Conservation (phyloP, 768 basidiomycete species). For the Boletus reticulatus region DNA sequence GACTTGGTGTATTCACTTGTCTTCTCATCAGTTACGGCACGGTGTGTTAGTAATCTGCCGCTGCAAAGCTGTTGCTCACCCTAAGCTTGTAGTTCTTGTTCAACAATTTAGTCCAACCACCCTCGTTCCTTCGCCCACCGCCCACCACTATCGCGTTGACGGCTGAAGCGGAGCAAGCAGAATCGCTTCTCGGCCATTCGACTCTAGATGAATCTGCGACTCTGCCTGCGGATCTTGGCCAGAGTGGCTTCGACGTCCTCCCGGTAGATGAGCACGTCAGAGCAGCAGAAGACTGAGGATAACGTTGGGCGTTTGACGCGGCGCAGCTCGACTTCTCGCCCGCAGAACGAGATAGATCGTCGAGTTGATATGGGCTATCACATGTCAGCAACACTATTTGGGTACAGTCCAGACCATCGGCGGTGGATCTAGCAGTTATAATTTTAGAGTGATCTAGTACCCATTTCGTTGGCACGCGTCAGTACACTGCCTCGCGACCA, state of each 20-base stretch:
- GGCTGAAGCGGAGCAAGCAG: constrained; percentile 55
- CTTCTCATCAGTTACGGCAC: constrained; percentile 70
- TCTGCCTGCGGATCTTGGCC: constrained; percentile 78
- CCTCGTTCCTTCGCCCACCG: constrained; percentile 56
- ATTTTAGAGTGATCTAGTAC: background rate
- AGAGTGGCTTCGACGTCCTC: constrained; percentile 80
- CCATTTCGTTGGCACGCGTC: background rate
- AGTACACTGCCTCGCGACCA: constrained; percentile 4
- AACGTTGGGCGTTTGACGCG: background rate
- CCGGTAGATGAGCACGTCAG: constrained; percentile 44
- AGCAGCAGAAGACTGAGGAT: constrained; percentile 12
- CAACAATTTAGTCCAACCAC: constrained; percentile 73
- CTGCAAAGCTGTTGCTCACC: constrained; percentile 5
- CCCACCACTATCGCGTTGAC: constrained; percentile 28
- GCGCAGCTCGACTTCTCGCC: background rate
- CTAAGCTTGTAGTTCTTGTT: constrained; percentile 67
- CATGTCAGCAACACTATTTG: background rate
- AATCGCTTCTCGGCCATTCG: constrained; percentile 43
- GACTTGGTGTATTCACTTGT: constrained; percentile 8
- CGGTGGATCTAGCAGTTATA: background rate
- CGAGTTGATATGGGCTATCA: background rate
- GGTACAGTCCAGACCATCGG: background rate
- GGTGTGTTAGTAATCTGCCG: constrained; percentile 39
- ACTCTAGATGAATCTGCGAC: constrained; percentile 77
- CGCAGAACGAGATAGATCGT: background rate